Percentiles rank a stretch among this genome's conserved stretches.
phyloP scores from a whole-genome alignment of 75 land plant species.

The Pinus albicaulis region DNA sequence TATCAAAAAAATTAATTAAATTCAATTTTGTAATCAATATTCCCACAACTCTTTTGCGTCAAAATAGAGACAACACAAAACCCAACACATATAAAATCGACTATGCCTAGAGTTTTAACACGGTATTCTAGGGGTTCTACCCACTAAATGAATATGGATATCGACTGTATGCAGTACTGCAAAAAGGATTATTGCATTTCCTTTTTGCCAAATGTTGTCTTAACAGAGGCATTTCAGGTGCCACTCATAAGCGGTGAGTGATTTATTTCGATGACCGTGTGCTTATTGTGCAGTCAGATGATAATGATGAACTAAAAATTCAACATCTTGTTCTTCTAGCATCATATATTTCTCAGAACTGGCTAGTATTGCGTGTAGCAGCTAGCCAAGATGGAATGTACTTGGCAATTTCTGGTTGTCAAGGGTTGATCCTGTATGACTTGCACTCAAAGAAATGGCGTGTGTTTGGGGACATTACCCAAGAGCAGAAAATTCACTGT shows the following conservation, averaged over 20 bases:
- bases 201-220: conserved; percentile 96
- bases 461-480: conserved; percentile 95
- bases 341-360: conserved; percentile 87
- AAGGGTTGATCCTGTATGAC: conserved; percentile 92
- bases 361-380: conserved; percentile 92
- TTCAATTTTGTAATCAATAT: too few species aligned
- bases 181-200: conserved; percentile 70
- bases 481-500: conserved; percentile 92
- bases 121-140: too few species aligned
- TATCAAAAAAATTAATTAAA: too few species aligned
- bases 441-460: conserved; percentile 81
- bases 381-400: conserved; percentile 94
- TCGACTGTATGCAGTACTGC: conserved; percentile 71
- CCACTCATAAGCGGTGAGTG: conserved; percentile 69
- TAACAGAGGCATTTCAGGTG: conserved; percentile 77
- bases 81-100: too few species aligned
- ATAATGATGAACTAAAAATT: conserved; percentile 86
- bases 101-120: too few species aligned
- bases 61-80: too few species aligned
- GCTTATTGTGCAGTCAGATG: conserved; percentile 87
- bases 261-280: conserved; percentile 94
- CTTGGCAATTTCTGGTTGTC: conserved; percentile 92
- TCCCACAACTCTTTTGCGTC: too few species aligned
- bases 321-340: conserved; percentile 90
- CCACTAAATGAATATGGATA: conserved; percentile 91